Conservation (phyloP, 2,329 filamentous ascomycete species). For the Bipolaris bicolor region DNA sequence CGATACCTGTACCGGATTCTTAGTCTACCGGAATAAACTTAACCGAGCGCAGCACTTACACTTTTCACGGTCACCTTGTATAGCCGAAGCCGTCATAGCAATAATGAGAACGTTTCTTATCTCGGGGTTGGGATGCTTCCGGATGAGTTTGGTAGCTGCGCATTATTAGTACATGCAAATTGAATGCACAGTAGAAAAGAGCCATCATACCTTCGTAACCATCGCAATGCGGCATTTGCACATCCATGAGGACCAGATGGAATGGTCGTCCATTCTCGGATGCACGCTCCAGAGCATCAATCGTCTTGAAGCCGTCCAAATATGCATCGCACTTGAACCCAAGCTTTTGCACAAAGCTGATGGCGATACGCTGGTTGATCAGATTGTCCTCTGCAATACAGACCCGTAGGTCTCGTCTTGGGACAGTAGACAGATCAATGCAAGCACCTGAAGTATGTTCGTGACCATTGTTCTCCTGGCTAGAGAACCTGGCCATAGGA, state of each 20-base stretch:
- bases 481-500: slow-evolving; percentile 64
- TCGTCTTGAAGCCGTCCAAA: slow-evolving; percentile 85
- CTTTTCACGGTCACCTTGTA: slow-evolving; percentile 92
- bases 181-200: neutral
- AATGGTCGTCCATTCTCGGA: slow-evolving; percentile 77
- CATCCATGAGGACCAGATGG: slow-evolving; percentile 92
- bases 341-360: slow-evolving; percentile 85
- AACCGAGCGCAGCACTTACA: neutral
- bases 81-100: slow-evolving; percentile 95
- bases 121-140: slow-evolving; percentile 74
- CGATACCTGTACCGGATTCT: slow-evolving; percentile 59
- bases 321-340: slow-evolving; percentile 89
- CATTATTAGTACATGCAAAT: slow-evolving; percentile 17
- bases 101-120: slow-evolving; percentile 90
- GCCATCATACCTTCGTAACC: slow-evolving; percentile 69
- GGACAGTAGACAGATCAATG: slow-evolving; percentile 68
- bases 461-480: slow-evolving; percentile 53
- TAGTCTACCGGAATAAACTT: too few species aligned
- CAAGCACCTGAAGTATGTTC: slow-evolving; percentile 45
- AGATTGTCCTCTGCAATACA: slow-evolving; percentile 95
- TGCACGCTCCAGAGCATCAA: slow-evolving; percentile 79
- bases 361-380: slow-evolving; percentile 93
- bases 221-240: slow-evolving; percentile 93
- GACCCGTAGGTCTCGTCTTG: slow-evolving; percentile 79
- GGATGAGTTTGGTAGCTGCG: slow-evolving; percentile 76